Conservation (phyloP, 2,329 filamentous ascomycete species). For the Cercospora citrullina region DNA sequence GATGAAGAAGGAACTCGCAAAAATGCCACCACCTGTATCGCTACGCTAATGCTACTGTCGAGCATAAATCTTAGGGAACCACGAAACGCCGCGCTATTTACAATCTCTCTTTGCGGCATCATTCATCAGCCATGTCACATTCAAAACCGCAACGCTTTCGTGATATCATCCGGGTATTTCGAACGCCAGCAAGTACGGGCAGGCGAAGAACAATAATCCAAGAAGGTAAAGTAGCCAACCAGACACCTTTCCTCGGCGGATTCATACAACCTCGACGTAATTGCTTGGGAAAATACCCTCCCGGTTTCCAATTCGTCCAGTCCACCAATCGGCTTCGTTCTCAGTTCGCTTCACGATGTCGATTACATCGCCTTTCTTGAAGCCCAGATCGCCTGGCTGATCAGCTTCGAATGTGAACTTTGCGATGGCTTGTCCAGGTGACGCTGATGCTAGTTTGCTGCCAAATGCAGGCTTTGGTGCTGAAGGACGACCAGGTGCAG, state of each 20-base stretch:
- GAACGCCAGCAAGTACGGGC: not conserved
- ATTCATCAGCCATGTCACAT: not conserved
- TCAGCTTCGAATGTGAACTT: slow-evolving; percentile 93
- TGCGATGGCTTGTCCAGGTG: slow-evolving; percentile 79
- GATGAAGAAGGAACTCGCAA: not conserved
- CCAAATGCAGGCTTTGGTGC: slow-evolving; percentile 87
- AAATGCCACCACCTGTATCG: not conserved
- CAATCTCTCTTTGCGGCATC: not conserved
- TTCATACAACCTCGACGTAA: slow-evolving; percentile 35
- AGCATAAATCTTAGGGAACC: not conserved
- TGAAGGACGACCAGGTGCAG: slow-evolving; percentile 72
- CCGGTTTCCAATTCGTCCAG: slow-evolving; percentile 78
- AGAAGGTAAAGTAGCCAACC: not conserved
- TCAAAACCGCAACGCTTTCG: slow-evolving; percentile 6
- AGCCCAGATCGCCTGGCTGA: slow-evolving; percentile 86
- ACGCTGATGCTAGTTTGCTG: slow-evolving; percentile 62
- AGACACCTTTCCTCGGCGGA: not conserved
- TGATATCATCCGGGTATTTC: slow-evolving; percentile 4
- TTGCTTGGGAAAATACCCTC: slow-evolving; percentile 77
- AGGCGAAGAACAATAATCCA: slow-evolving; percentile 4
- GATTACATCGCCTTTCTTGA: slow-evolving; percentile 97
- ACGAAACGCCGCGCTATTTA: slow-evolving; percentile 7
- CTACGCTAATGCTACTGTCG: slow-evolving; percentile 5
- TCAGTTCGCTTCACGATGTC: slow-evolving; percentile 94
- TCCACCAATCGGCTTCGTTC: slow-evolving; percentile 97